Percentiles rank a stretch among this genome's conserved stretches.
Evolutionary conservation across 2,329 filamentous ascomycete genomes (phyloP).

Genomic region (Canariomyces notabilis): DNA sequence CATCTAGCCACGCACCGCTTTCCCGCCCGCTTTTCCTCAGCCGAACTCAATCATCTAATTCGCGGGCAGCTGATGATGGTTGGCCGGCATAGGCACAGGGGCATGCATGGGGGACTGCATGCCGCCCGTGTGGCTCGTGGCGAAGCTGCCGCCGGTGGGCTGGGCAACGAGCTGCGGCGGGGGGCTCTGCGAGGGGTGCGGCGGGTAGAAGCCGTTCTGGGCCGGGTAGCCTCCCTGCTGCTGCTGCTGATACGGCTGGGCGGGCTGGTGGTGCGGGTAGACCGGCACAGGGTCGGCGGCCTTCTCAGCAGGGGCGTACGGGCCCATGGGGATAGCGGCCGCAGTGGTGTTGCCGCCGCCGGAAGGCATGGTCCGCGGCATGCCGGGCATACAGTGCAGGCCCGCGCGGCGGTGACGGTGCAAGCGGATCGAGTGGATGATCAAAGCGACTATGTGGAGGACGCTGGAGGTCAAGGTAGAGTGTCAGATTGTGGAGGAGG

Average conservation of each 20-base stretch:
- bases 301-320: slow-evolving; percentile 6
- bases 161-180: not conserved
- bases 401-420: slow-evolving; percentile 41
- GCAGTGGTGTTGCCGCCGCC: slow-evolving; percentile 19
- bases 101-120: no score
- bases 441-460: slow-evolving; percentile 38
- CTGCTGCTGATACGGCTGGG: not conserved
- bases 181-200: not conserved
- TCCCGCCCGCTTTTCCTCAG: no score
- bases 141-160: not conserved
- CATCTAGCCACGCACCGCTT: no score
- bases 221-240: not conserved
- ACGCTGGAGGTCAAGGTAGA: slow-evolving; percentile 35
- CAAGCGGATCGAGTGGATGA: slow-evolving; percentile 38
- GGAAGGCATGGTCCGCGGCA: slow-evolving; percentile 10
- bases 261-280: not conserved
- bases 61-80: no score
- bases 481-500: not conserved
- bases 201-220: not conserved
- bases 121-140: no score
- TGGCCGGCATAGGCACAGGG: no score
- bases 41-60: no score
- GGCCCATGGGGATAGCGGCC: not conserved
- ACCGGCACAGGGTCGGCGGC: not conserved
- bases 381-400: slow-evolving; percentile 34